These are phyloP conservation scores for Suhomyces emberorum DNA, from an alignment of 805 yeast genomes.

Conservation along the genomic window DNA sequence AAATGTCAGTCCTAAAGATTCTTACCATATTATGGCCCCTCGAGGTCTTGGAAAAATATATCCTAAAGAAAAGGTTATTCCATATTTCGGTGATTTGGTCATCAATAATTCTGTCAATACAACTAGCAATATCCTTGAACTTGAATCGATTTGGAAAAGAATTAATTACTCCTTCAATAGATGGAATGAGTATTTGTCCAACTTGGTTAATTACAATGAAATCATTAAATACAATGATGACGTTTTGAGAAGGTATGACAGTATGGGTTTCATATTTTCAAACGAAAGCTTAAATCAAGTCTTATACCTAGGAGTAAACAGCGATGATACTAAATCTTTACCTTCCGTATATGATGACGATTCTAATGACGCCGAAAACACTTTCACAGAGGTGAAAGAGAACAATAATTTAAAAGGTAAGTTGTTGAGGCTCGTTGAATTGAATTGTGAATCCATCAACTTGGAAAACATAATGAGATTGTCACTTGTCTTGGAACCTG, in stretches of 20 bases:
- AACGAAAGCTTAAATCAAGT: constrained; percentile 44
- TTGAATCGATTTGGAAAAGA: constrained; percentile 63
- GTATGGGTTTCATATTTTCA: constrained; percentile 41
- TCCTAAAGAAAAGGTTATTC: constrained; percentile 74
- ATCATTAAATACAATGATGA: constrained; percentile 39
- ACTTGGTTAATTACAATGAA: constrained; percentile 43
- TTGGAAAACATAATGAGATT: constrained; percentile 56
- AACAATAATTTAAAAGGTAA: constrained; percentile 22
- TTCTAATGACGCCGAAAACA: constrained; percentile 1
- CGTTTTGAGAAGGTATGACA: constrained; percentile 37
- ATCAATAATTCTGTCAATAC: constrained; percentile 37
- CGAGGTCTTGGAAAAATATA: constrained; percentile 79
- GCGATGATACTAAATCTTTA: constrained; percentile 23
- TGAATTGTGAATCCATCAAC: constrained; percentile 43
- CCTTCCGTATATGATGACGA: constrained; percentile 14
- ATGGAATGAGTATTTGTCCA: constrained; percentile 72
- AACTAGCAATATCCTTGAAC: constrained; percentile 43
- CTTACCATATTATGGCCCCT: constrained; percentile 77
- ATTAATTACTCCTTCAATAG: constrained; percentile 70
- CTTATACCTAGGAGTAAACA: constrained; percentile 37
- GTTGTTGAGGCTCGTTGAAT: constrained; percentile 44
- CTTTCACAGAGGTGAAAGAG: constrained; percentile 5
- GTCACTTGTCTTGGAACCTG: constrained; percentile 66
- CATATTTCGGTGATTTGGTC: constrained; percentile 85
- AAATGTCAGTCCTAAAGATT: constrained; percentile 36